Percentiles rank a stretch among this genome's conserved stretches.
Conservation (phyloP, 1,284 basidiomycete species). For the Puccinia polysora region DNA sequence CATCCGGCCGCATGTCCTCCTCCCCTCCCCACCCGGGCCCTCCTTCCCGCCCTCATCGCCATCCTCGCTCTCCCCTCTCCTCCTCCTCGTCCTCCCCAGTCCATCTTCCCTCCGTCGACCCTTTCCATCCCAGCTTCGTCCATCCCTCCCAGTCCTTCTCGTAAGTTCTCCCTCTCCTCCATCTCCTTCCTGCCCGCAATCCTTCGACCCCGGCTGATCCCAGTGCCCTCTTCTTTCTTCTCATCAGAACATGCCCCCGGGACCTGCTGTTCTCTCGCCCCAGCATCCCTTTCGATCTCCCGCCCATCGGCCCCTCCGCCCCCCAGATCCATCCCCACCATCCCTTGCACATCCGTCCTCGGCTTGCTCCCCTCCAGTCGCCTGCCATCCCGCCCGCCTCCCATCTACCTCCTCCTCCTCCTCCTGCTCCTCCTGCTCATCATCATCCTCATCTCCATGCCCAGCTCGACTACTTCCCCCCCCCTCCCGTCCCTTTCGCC, state of each 20-base stretch:
- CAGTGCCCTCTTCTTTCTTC: background rate
- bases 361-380: background rate
- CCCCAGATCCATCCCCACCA: background rate
- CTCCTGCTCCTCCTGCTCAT: background rate
- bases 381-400: background rate
- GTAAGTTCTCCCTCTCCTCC: too few species aligned
- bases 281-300: background rate
- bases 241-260: background rate
- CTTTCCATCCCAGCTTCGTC: too few species aligned
- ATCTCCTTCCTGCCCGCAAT: background rate
- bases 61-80: background rate
- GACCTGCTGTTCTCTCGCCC: background rate
- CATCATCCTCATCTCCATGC: background rate
- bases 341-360: background rate
- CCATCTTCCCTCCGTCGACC: too few species aligned
- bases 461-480: background rate
- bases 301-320: background rate
- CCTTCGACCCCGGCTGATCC: background rate
- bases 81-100: background rate
- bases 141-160: too few species aligned
- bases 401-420: background rate
- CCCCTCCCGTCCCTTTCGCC: background rate
- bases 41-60: background rate
- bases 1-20: background rate
- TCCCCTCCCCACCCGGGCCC: background rate